Percentiles rank a stretch among this genome's conserved stretches.
These are phyloP conservation scores for Neofusicoccum sp. DNA, from an alignment of 2,329 filamentous ascomycete genomes.

Conservation along the genomic window DNA sequence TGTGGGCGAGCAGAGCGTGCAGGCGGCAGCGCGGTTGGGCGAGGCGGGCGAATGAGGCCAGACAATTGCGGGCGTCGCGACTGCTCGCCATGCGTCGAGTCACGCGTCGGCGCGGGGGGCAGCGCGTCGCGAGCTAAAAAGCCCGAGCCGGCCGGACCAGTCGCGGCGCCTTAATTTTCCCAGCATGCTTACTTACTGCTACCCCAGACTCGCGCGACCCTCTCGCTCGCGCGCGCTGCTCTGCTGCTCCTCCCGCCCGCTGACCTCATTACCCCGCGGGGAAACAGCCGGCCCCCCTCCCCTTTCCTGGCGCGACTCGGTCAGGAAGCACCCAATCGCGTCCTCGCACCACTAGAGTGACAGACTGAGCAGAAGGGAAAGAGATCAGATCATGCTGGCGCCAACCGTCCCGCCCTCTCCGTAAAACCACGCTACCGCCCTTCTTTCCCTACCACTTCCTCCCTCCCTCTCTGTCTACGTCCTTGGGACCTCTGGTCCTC, in stretches of 20 bases:
- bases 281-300: not conserved
- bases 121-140: not conserved
- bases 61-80: not conserved
- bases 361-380: not conserved
- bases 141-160: not conserved
- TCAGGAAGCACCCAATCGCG: not conserved
- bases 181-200: not conserved
- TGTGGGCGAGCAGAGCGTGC: not conserved
- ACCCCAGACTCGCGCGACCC: not conserved
- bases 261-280: slow-evolving; percentile 11
- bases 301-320: not conserved
- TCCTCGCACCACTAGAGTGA: not conserved
- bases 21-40: not conserved
- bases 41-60: not conserved
- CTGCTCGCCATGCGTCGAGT: not conserved
- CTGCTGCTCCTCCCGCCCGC: not conserved
- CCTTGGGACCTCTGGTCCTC: too few species aligned
- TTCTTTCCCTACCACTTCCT: not conserved
- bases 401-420: not conserved
- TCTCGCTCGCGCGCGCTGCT: not conserved
- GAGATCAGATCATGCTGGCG: slow-evolving; percentile 10
- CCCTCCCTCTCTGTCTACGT: not conserved
- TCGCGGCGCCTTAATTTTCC: slow-evolving; percentile 3
- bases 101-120: not conserved
- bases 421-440: not conserved